phyloP scores from a whole-genome alignment of 23 red algal species.

The Gracilaria caudata region DNA sequence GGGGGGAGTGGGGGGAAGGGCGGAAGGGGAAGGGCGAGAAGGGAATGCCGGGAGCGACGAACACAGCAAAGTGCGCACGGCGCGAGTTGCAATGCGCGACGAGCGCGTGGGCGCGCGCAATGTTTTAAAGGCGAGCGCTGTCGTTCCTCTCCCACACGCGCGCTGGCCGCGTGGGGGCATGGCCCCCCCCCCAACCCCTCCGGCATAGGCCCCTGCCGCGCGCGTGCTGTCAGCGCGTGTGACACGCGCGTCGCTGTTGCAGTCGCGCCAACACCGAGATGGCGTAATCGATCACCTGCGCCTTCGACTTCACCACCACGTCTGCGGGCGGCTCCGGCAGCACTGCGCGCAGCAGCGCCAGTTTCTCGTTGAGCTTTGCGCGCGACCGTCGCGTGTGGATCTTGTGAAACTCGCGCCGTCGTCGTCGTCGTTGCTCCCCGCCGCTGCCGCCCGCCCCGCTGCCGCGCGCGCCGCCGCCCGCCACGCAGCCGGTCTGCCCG shows the following conservation, averaged over 20 bases:
- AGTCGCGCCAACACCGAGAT: constrained; percentile 40
- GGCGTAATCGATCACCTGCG: constrained; percentile 69
- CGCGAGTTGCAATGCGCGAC: background rate
- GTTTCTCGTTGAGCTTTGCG: constrained; percentile 75
- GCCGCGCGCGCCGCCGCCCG: background rate
- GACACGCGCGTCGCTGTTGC: background rate
- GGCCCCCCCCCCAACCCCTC: no score
- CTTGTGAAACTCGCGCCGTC: constrained; percentile 64
- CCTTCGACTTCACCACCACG: constrained; percentile 65
- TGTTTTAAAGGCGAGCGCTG: background rate
- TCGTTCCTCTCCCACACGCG: background rate
- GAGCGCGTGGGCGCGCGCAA: background rate
- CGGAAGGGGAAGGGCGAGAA: background rate
- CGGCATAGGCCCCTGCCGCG: no score
- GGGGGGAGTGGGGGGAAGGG: background rate
- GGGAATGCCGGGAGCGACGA: background rate
- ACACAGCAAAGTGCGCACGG: background rate
- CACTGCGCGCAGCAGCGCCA: constrained; percentile 48
- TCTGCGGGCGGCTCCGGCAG: constrained; percentile 52
- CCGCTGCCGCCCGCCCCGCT: background rate
- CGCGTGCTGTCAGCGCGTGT: background rate
- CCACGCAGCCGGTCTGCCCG: background rate
- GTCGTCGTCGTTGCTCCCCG: background rate
- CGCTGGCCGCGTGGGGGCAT: background rate
- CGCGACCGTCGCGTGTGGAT: constrained; percentile 70